phyloP scores from a whole-genome alignment of 129 eudicot species.

The Lactuca saligna region DNA sequence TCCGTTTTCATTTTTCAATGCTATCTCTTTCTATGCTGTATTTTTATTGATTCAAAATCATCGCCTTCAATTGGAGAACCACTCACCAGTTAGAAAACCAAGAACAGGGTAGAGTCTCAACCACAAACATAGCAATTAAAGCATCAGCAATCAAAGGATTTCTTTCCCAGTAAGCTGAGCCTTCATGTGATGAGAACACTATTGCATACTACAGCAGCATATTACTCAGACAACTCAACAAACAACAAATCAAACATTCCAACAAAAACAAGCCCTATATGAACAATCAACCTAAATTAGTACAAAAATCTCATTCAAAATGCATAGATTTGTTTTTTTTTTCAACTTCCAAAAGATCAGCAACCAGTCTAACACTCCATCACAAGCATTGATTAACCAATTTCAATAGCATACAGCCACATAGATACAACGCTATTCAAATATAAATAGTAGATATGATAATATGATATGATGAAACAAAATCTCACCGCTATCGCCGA shows the following conservation, averaged over 20 bases:
- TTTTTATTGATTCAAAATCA: constrained; percentile 6
- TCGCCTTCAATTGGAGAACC: background rate
- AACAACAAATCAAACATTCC: background rate
- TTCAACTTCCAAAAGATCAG: background rate
- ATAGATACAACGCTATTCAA: constrained; percentile 5
- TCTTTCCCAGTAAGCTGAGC: background rate
- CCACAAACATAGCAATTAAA: constrained; percentile 4
- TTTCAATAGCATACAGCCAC: constrained; percentile 3
- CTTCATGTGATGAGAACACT: constrained; percentile 1
- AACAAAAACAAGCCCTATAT: background rate
- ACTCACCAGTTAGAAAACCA: background rate
- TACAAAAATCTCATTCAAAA: constrained; percentile 17
- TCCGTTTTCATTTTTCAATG: background rate
- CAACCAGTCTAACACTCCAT: constrained; percentile 8
- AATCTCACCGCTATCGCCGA: constrained; percentile 72
- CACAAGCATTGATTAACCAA: background rate
- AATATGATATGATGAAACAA: constrained; percentile 4
- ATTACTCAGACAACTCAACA: background rate
- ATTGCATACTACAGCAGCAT: background rate
- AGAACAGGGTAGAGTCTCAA: background rate
- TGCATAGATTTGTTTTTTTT: background rate
- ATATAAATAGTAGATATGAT: constrained; percentile 1
- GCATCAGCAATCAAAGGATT: constrained; percentile 18
- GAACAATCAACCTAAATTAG: constrained; percentile 17
- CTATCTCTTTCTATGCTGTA: background rate